Percentiles rank a stretch among this genome's conserved stretches.
These are phyloP conservation scores for Xylaria digitata DNA, from an alignment of 2,329 filamentous ascomycete genomes.

Conservation along the genomic window DNA sequence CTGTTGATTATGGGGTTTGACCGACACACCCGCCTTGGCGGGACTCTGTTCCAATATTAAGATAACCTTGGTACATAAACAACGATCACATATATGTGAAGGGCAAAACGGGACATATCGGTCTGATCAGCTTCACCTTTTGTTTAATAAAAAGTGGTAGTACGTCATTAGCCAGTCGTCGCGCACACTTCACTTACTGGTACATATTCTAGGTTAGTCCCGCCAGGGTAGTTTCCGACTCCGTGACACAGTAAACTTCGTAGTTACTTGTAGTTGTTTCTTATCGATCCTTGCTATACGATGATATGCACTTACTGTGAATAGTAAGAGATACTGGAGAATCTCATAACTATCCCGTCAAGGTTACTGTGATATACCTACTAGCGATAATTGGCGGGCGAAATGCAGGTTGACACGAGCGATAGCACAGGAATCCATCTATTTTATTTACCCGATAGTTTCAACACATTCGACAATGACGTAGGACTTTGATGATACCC, in stretches of 20 bases:
- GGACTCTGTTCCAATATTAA: background rate
- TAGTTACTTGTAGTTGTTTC: background rate
- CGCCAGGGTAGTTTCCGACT: background rate
- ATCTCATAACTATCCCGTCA: background rate
- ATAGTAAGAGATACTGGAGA: background rate
- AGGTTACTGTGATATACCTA: background rate
- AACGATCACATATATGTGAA: constrained; percentile 1
- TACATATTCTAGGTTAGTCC: background rate
- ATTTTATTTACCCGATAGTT: background rate
- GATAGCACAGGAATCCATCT: background rate
- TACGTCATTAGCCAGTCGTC: too few species aligned
- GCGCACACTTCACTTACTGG: background rate
- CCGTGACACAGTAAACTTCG: background rate
- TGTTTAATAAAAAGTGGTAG: background rate
- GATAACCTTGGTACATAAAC: background rate
- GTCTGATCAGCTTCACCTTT: background rate
- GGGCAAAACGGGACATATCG: background rate
- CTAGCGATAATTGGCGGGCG: background rate
- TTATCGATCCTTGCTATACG: constrained; percentile 6
- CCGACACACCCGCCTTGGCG: background rate
- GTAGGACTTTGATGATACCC: background rate
- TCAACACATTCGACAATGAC: background rate
- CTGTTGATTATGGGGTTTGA: constrained; percentile 4
- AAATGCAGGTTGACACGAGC: background rate
- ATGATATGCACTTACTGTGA: background rate